Percentiles rank a stretch among this genome's conserved stretches.
These are phyloP conservation scores for Kurtzmaniella quercitrusa DNA, from an alignment of 1,139 yeast genomes.

Conservation along the genomic window DNA sequence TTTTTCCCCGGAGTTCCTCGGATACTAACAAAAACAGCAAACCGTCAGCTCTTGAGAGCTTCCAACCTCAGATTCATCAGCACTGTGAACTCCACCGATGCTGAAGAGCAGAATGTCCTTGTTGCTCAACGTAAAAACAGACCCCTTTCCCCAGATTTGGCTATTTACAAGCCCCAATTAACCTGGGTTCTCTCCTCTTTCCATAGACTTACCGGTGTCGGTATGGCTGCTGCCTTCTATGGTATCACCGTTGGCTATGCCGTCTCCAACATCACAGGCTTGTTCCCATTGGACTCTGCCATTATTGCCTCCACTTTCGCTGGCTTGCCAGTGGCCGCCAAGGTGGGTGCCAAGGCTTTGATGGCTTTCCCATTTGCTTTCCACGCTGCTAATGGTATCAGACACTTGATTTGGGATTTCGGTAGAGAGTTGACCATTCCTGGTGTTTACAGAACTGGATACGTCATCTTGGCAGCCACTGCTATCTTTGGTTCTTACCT, in stretches of 20 bases:
- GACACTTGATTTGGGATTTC: constrained; percentile 92
- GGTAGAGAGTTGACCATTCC: constrained; percentile 73
- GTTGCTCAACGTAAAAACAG: constrained; percentile 81
- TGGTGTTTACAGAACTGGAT: constrained; percentile 93
- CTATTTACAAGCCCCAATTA: constrained; percentile 85
- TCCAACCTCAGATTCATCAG: constrained; percentile 32
- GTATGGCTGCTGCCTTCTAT: constrained; percentile 74
- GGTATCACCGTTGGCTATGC: constrained; percentile 75
- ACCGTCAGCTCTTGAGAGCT: constrained; percentile 9
- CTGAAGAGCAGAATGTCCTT: constrained; percentile 65
- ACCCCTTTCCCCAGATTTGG: constrained; percentile 88
- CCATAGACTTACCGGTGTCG: constrained; percentile 88
- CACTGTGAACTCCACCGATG: constrained; percentile 58
- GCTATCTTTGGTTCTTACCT: constrained; percentile 61
- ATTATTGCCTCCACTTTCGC: constrained; percentile 53
- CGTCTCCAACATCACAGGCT: constrained; percentile 59
- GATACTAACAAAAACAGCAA: constrained; percentile 3
- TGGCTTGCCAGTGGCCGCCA: constrained; percentile 57
- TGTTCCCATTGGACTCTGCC: constrained; percentile 56
- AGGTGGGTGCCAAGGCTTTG: constrained; percentile 61
- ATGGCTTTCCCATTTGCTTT: constrained; percentile 81
- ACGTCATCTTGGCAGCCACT: constrained; percentile 70
- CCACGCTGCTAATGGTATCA: constrained; percentile 81
- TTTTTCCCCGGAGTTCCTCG: neutral
- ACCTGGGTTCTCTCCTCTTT: constrained; percentile 75